Percentiles rank a stretch among this genome's conserved stretches.
phyloP scores from a whole-genome alignment of 768 basidiomycete species.

The Hericium erinaceus region DNA sequence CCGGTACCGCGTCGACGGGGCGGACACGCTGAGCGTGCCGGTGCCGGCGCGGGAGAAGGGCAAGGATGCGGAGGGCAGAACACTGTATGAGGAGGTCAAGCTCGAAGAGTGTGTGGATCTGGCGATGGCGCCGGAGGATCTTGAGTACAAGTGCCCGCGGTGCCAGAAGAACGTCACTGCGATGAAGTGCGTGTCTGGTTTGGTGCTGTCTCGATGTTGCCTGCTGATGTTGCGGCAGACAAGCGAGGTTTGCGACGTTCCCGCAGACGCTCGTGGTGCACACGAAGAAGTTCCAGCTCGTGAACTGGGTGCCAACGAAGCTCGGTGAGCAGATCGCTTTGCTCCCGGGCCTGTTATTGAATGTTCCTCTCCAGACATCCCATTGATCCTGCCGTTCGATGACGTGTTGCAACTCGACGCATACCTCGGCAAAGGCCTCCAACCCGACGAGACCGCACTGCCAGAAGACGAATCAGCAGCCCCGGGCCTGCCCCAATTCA shows the following conservation, averaged over 20 bases:
- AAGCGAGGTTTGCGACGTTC: slow-evolving; percentile 72
- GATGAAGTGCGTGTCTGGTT: slow-evolving; percentile 46
- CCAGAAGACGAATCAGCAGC: slow-evolving; percentile 40
- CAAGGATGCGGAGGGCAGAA: slow-evolving; percentile 52
- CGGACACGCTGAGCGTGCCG: slow-evolving; percentile 71
- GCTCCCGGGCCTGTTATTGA: neutral
- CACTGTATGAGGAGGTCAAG: slow-evolving; percentile 50
- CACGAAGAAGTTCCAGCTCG: slow-evolving; percentile 88
- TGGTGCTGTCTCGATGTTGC: neutral
- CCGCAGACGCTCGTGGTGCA: slow-evolving; percentile 85
- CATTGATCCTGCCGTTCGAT: slow-evolving; percentile 56
- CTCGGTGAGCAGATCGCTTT: slow-evolving; percentile 45
- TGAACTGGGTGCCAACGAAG: slow-evolving; percentile 96
- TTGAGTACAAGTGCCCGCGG: slow-evolving; percentile 76
- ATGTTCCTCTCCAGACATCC: slow-evolving; percentile 56
- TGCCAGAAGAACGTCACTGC: slow-evolving; percentile 66
- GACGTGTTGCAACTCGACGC: slow-evolving; percentile 51
- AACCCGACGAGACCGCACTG: slow-evolving; percentile 59
- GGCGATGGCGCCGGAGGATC: slow-evolving; percentile 46
- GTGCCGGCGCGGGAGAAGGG: slow-evolving; percentile 59
- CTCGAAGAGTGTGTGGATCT: slow-evolving; percentile 54
- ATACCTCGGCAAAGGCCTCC: slow-evolving; percentile 64
- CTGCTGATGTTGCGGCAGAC: slow-evolving; percentile 31
- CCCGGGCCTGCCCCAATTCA: slow-evolving; percentile 51
- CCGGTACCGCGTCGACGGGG: slow-evolving; percentile 67